A percentile compares a stretch with the other conserved stretches of the same genome.
Evolutionary conservation across 2,329 filamentous ascomycete species (phyloP).

Genomic region (Alternaria brassicicola): DNA sequence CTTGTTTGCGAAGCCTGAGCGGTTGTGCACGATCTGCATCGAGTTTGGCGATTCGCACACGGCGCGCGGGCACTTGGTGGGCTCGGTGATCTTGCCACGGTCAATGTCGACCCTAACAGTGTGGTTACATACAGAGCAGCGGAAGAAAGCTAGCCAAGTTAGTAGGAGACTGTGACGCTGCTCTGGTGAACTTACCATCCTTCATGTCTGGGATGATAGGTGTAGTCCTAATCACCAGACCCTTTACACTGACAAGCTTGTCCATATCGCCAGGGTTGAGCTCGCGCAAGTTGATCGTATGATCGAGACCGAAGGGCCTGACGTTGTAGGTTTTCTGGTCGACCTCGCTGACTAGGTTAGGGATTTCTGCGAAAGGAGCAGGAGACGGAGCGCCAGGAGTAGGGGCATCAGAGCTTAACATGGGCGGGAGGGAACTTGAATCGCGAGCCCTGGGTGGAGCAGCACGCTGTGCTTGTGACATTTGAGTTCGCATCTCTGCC

Average conservation of each 20-base stretch:
- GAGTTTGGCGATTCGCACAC: slow-evolving; percentile 87
- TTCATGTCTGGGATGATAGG: slow-evolving; percentile 99
- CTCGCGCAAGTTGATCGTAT: slow-evolving; percentile 88
- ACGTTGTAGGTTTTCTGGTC: slow-evolving; percentile 82
- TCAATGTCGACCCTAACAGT: slow-evolving; percentile 90
- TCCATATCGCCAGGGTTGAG: slow-evolving; percentile 97
- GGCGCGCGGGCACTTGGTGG: slow-evolving; percentile 82
- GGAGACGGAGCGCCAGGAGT: slow-evolving; percentile 44
- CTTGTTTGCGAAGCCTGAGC: slow-evolving; percentile 93
- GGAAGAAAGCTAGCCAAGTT: slow-evolving; percentile 77
- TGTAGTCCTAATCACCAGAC: slow-evolving; percentile 92
- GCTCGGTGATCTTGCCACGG: slow-evolving; percentile 93
- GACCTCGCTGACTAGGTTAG: slow-evolving; percentile 78
- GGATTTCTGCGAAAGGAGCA: slow-evolving; percentile 55
- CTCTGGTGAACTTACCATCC: slow-evolving; percentile 59
- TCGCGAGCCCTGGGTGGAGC: slow-evolving; percentile 51
- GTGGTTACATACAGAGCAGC: slow-evolving; percentile 90
- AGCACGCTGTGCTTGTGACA: slow-evolving; percentile 63
- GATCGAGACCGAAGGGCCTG: slow-evolving; percentile 85
- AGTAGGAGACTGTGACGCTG: slow-evolving; percentile 7
- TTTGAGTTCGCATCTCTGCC: slow-evolving; percentile 65
- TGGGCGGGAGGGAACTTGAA: slow-evolving; percentile 74
- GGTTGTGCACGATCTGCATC: slow-evolving; percentile 98
- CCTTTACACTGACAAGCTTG: slow-evolving; percentile 92
- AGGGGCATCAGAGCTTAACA: slow-evolving; percentile 79